Evolutionary conservation across 176 grass and related monocot genomes (phyloP).

Genomic region (Pontederia crassipes): DNA sequence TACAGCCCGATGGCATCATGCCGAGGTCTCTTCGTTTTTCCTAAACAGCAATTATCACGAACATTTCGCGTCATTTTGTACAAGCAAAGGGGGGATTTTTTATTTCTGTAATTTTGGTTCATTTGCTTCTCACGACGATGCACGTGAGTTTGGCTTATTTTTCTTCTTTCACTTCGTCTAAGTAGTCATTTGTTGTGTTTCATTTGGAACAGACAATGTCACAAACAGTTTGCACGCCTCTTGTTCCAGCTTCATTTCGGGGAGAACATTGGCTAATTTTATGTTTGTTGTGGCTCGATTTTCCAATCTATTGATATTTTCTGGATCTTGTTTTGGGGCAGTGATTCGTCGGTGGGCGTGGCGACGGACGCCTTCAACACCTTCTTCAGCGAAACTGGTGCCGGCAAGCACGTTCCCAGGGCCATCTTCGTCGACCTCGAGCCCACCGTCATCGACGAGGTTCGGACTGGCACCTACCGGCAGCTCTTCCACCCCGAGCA

Average conservation of each 20-base stretch:
- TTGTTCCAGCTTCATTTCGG: no score
- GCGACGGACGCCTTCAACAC: constrained; percentile 15
- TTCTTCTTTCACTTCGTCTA: no score
- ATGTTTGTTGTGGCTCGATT: background rate
- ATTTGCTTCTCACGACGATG: no score
- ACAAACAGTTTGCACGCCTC: no score
- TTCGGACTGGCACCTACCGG: constrained; percentile 1
- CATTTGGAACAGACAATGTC: no score
- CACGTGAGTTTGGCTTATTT: no score
- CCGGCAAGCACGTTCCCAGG: constrained; percentile 5
- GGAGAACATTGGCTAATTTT: background rate
- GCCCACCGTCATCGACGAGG: constrained; percentile 13
- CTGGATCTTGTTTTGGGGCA: background rate
- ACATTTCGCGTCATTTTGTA: background rate
- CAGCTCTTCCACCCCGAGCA: constrained; percentile 10
- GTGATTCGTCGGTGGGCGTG: constrained; percentile 6
- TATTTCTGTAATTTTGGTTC: no score
- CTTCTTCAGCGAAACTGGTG: constrained; percentile 14
- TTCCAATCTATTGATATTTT: background rate
- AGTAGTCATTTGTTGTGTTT: no score
- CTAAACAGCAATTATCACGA: background rate
- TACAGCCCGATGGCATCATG: constrained; percentile 37
- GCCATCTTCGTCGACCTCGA: constrained; percentile 10
- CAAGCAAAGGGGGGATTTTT: no score
- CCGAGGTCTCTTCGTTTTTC: background rate